phyloP scores from a whole-genome alignment of 306 rosid species.

The Corylus avellana region DNA sequence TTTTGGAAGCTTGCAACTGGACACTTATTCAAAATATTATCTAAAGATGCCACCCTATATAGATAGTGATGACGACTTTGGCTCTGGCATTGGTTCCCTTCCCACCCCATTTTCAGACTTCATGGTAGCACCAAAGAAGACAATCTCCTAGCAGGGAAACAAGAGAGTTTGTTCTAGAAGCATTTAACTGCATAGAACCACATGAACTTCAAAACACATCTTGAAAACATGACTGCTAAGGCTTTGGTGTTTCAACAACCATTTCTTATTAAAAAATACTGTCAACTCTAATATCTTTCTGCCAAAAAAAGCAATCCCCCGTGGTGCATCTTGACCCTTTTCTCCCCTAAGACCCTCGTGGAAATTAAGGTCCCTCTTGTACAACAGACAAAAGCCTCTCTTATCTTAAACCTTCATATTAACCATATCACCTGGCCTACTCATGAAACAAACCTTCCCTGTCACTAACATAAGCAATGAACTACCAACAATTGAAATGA shows the following conservation, averaged over 20 bases:
- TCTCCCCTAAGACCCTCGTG: not conserved
- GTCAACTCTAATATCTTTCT: not conserved
- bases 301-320: not conserved
- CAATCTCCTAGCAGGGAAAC: not conserved
- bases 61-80: not conserved
- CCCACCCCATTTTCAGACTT: not conserved
- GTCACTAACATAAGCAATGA: not conserved
- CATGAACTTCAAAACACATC: not conserved
- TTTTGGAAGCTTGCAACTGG: not conserved
- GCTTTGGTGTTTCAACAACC: not conserved
- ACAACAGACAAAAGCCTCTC: constrained; percentile 1
- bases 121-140: not conserved
- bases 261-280: not conserved
- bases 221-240: not conserved
- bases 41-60: not conserved
- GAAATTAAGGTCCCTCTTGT: not conserved
- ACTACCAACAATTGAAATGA: not conserved
- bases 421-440: not conserved
- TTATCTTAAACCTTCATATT: not conserved
- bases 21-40: not conserved
- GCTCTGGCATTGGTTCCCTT: too few relatives aligned
- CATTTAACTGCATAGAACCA: not conserved
- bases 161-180: not conserved
- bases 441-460: not conserved
- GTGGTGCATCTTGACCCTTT: not conserved